Evolutionary conservation across 371 early-diverging fungal genomes (phyloP), one percentile per base, ranked within the genome.

Genomic region (Apophysomyces sp.): DNA sequence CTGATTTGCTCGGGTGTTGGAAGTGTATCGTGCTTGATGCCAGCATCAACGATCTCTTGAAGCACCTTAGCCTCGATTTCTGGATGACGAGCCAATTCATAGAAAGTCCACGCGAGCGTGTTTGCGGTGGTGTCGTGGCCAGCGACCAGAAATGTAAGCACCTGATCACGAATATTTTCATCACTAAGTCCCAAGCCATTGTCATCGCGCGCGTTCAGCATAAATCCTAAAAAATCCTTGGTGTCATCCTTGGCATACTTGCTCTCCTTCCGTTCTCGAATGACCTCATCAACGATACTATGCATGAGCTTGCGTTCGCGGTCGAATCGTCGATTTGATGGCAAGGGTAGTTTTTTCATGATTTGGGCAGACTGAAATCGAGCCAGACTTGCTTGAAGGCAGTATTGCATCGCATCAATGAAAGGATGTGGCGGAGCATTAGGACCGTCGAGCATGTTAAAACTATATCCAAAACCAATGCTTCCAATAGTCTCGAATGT

Each of bases 81-180:
- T 1, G 81, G 81, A 37, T 74, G 28, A 9, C 62, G 52, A 28
- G 62, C 53, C 7, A 80, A 57, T 37, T 67, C 61, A 49, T 61
- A 62, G 11, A 78, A 21, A 11, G 72, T 67, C 78, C 78, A 80
- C 9, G 68, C 59, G 9, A 80, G 55, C 6, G 74, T 76, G 40
- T 66, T 68, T 2, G 74, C 66, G 5, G 78, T 80, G 4, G 78
- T 77, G 31, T 80, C 76, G 34, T 80, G 78, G 9, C 81, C 81
- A 36, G 69, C 69, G 29, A 61, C 67, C 52, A 75, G 40, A 34
- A 75, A 71, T 2, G 80, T 77, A 31, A 77, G 69, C 9, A 80
- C 75, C 55, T 81, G 69, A 57, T 80, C 79, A 41, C 79, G 73
- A 30, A 79, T 82, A 16, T 72, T 54, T 12, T 57, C 59, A 32